Evolutionary conservation across 108 stramenopile species (phyloP).

Genomic region (Skeletonema potamos): DNA sequence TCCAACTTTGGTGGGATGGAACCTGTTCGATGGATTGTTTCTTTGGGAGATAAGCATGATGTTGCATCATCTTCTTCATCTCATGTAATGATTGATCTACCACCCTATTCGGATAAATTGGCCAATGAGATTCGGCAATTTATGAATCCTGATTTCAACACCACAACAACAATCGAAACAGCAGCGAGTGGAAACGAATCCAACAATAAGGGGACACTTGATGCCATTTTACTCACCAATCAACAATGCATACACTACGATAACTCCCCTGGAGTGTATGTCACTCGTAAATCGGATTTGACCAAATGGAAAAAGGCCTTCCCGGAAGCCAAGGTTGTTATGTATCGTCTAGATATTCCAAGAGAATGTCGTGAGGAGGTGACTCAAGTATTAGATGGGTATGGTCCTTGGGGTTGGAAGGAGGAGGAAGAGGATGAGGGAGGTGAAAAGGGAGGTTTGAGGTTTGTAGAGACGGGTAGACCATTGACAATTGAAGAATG

Average conservation of each 20-base stretch:
- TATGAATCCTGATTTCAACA: slow-evolving; percentile 54
- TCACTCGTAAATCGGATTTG: slow-evolving; percentile 63
- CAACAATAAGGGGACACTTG: slow-evolving; percentile 28
- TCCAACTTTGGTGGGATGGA: slow-evolving; percentile 42
- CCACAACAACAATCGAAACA: neutral
- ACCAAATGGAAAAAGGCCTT: slow-evolving; percentile 67
- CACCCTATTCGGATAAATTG: slow-evolving; percentile 77
- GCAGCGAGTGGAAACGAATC: slow-evolving; percentile 11
- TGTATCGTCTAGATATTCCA: slow-evolving; percentile 76
- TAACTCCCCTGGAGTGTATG: slow-evolving; percentile 62
- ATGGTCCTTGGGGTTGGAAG: slow-evolving; percentile 81
- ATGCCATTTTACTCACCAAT: slow-evolving; percentile 71
- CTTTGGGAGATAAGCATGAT: slow-evolving; percentile 15
- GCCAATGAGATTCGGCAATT: slow-evolving; percentile 55
- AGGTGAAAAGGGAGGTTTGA: neutral
- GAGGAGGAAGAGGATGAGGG: slow-evolving; percentile 13
- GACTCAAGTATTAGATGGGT: slow-evolving; percentile 77
- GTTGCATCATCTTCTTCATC: neutral
- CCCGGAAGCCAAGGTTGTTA: slow-evolving; percentile 54
- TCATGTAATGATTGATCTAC: slow-evolving; percentile 79
- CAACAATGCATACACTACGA: slow-evolving; percentile 77
- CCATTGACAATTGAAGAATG: slow-evolving; percentile 67
- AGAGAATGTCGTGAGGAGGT: slow-evolving; percentile 72
- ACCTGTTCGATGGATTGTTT: slow-evolving; percentile 43
- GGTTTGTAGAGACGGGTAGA: slow-evolving; percentile 68